phyloP scores from a whole-genome alignment of 2,329 filamentous ascomycete genomes.

The Aspergillus transmontanensis region DNA sequence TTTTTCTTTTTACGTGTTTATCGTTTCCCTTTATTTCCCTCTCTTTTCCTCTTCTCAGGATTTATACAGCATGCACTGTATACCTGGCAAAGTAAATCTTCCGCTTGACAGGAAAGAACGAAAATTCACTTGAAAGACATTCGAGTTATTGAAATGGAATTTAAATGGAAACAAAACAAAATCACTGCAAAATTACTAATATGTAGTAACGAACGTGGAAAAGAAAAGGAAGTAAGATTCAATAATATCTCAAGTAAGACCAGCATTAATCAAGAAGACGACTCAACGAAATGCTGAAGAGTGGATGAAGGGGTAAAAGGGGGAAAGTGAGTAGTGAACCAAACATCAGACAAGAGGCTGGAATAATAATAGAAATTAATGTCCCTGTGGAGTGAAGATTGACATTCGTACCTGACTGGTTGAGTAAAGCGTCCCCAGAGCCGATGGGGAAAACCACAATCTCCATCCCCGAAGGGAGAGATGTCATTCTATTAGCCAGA shows the following conservation, averaged over 20 bases:
- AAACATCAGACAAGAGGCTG: not conserved
- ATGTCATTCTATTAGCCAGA: not conserved
- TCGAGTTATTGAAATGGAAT: not conserved
- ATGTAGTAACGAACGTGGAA: not conserved
- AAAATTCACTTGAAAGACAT: not conserved
- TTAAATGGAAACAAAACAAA: not conserved
- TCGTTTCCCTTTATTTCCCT: not conserved
- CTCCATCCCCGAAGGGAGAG: not conserved
- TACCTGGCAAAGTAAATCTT: not conserved
- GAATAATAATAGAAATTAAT: conserved; percentile 4
- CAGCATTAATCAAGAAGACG: not conserved
- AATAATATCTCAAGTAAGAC: not conserved
- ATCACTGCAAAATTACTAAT: not conserved
- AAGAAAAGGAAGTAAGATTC: not conserved
- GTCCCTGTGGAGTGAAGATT: conserved; percentile 2
- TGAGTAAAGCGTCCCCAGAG: not conserved
- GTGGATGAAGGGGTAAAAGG: not conserved
- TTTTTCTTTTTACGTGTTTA: not conserved
- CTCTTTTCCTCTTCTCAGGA: not conserved
- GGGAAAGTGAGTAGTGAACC: not conserved
- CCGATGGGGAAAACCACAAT: not conserved
- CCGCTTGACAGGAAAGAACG: not conserved
- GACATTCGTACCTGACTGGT: not conserved
- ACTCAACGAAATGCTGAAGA: not conserved
- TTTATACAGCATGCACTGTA: not conserved